Conservation (phyloP, 495 filamentous ascomycete genomes). For the Penicillium lividum region DNA sequence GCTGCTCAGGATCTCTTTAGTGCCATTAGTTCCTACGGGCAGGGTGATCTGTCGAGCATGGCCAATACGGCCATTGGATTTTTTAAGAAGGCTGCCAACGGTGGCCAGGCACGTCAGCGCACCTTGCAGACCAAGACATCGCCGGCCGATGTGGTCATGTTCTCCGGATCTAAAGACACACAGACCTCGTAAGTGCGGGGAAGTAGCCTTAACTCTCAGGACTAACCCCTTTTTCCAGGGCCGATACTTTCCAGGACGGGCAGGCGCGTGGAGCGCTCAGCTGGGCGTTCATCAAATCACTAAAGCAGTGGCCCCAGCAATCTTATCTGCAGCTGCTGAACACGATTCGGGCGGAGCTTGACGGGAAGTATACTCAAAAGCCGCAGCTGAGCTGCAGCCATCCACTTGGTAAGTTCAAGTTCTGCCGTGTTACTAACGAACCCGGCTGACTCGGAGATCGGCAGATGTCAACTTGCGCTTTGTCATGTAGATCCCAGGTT, state of each 20-base stretch:
- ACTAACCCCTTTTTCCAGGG: constrained; percentile 26
- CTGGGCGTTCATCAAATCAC: constrained; percentile 90
- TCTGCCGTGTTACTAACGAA: constrained; percentile 10
- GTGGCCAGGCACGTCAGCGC: constrained; percentile 74
- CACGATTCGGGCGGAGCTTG: constrained; percentile 87
- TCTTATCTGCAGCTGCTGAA: constrained; percentile 94
- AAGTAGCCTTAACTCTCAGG: background rate
- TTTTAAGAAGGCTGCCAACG: constrained; percentile 86
- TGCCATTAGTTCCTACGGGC: constrained; percentile 82
- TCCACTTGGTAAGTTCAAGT: constrained; percentile 72
- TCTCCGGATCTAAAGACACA: constrained; percentile 92
- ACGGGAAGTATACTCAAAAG: constrained; percentile 91
- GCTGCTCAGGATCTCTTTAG: constrained; percentile 88
- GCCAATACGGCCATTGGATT: constrained; percentile 79
- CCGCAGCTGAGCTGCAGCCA: constrained; percentile 97
- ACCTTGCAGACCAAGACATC: constrained; percentile 87
- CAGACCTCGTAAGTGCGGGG: constrained; percentile 64
- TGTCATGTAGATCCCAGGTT: constrained; percentile 36
- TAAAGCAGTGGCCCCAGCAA: constrained; percentile 94
- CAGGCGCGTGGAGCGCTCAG: constrained; percentile 96
- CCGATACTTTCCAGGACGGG: constrained; percentile 56
- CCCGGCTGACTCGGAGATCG: constrained; percentile 21
- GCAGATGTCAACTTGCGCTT: constrained; percentile 45
- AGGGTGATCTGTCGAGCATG: constrained; percentile 81
- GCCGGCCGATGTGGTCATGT: constrained; percentile 96